Conservation (phyloP, 257 asterid genomes). For the Salvia rosmarinus region DNA sequence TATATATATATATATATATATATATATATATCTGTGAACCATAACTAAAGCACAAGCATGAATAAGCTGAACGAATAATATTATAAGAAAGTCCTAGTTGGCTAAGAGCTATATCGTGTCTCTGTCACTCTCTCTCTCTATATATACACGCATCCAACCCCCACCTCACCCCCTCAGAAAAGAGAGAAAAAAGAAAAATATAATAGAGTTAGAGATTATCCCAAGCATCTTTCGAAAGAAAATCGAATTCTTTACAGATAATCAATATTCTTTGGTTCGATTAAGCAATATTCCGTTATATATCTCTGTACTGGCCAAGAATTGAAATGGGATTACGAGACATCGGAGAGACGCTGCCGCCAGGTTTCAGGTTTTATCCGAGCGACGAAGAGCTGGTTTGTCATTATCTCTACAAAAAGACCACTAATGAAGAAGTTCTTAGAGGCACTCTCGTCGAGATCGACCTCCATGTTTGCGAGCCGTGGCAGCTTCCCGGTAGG, state of each 20-base stretch:
- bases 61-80: conserved; percentile 44
- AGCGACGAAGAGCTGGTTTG: conserved; percentile 86
- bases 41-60: conserved; percentile 68
- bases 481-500: conserved; percentile 98
- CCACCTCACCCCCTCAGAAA: background rate
- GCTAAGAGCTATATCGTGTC: conserved; percentile 39
- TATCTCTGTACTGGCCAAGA: background rate
- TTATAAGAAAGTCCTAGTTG: conserved; percentile 45
- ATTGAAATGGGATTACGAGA: conserved; percentile 66
- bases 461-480: conserved; percentile 89
- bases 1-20: background rate
- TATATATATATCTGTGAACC: conserved; percentile 37
- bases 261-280: background rate
- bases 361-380: conserved; percentile 85
- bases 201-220: background rate
- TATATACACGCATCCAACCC: conserved; percentile 22
- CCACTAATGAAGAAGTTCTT: conserved; percentile 51
- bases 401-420: conserved; percentile 82
- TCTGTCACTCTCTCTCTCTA: conserved; percentile 42
- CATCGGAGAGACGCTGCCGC: conserved; percentile 79
- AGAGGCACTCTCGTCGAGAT: conserved; percentile 73
- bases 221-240: background rate
- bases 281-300: background rate
- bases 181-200: background rate
- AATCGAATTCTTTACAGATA: conserved; percentile 2